Base-by-base conservation (phyloP, 805 yeast species). In the Wickerhamomyces sydowiorum region DNA sequence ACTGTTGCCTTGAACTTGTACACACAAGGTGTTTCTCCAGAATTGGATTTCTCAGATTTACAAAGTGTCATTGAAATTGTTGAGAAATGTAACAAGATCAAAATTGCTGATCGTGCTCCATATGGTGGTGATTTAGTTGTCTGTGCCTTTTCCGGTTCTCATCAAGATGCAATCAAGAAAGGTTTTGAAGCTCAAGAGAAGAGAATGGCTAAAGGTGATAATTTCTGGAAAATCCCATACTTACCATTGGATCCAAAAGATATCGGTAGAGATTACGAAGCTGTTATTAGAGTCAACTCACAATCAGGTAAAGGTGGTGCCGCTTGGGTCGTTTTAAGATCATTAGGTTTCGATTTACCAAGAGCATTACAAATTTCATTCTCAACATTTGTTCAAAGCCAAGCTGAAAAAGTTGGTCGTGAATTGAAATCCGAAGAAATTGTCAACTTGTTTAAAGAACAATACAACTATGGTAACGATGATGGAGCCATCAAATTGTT, bases 291-390 rank as follows among this genome's bases (percentile, higher is more conserved):
- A 70, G 90, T 83, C 55, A 83, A 83, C 67, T 83, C 91, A 19
- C 91, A 83, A 66, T 80, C 87, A n/a, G 91, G 91, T 62, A 83
- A 83, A 63, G 91, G 91, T 59, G 91, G 91, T 63, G 87, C 90
- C 36, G 87, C 90, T 19, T 83, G 91, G 91, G 78, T 83, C 43
- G 72, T 83, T 48, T 73, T 81, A 56, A 73, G 86, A 65, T 69
- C 84, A 25, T 65, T 82, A 52, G 89, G 86, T 47, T 67, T 83
- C 51, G 91, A 83, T 57, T 66, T 83, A 48, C 91, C 91, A 60
- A 75, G 88, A 67, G 68, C 67, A 42, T 66, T 83, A 64, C 91
- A 83, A 67, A 76, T 83, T 42, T 72, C 72, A 44, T 83, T 83
- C 64, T 80, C 88, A 13, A 67, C 70, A 23, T 64, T 75, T 45